Evolutionary conservation across 2,329 filamentous ascomycete species (phyloP).

Genomic region (Pleomassaria siparia): DNA sequence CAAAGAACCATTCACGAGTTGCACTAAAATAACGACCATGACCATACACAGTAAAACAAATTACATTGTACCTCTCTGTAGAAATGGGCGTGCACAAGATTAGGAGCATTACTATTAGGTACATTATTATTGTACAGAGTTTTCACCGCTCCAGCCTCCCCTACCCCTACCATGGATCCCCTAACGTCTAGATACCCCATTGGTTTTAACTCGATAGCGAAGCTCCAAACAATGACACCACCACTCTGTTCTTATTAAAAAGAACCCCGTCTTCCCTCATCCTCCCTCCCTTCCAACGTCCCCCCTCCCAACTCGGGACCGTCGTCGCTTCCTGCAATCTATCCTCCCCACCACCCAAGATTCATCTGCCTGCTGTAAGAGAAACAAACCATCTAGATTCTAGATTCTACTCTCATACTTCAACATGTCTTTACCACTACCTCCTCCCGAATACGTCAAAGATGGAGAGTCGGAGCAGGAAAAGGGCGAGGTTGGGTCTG

Average conservation of each 20-base stretch:
- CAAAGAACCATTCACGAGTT: too few species aligned
- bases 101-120: too few species aligned
- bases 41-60: too few species aligned
- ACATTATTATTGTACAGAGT: background rate
- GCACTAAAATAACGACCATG: too few species aligned
- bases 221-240: background rate
- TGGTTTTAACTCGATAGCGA: background rate
- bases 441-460: background rate
- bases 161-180: background rate
- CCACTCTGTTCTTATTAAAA: background rate
- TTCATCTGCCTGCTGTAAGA: too few species aligned
- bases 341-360: background rate
- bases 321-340: background rate
- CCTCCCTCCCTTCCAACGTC: background rate
- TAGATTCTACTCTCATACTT: too few species aligned
- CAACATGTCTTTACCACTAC: constrained; percentile 1
- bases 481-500: background rate
- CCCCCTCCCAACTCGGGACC: background rate
- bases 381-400: too few species aligned
- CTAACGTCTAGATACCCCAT: background rate
- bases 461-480: background rate
- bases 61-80: too few species aligned
- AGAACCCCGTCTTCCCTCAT: background rate
- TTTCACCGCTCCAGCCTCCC: constrained; percentile 1
- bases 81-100: too few species aligned